Conservation (phyloP, 768 basidiomycete species). For the Favolaschia claudopus region DNA sequence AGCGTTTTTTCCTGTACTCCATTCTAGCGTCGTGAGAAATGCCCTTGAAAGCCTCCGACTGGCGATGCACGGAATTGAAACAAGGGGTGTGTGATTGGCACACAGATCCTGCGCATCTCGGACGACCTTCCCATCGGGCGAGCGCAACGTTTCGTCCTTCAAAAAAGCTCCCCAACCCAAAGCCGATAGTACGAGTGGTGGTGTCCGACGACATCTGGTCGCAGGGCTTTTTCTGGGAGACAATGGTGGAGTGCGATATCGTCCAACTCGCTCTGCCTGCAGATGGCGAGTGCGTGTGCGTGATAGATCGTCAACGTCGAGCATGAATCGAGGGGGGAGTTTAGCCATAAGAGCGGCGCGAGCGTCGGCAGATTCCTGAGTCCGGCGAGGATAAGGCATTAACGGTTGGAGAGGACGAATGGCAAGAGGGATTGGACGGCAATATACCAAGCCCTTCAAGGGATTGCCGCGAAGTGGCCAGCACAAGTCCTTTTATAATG, state of each 20-base stretch:
- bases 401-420: too few species aligned
- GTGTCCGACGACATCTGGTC: slow-evolving; percentile 2
- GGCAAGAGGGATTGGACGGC: too few species aligned
- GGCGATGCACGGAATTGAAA: not conserved
- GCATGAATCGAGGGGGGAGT: not conserved
- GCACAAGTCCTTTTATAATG: too few species aligned
- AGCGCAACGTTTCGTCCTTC: slow-evolving; percentile 15
- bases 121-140: not conserved
- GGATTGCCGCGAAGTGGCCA: too few species aligned
- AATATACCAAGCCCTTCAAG: too few species aligned
- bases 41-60: not conserved
- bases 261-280: slow-evolving; percentile 14
- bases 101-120: not conserved
- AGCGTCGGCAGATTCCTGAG: slow-evolving; percentile 14
- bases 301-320: not conserved
- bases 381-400: slow-evolving; percentile 9
- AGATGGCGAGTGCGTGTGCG: slow-evolving; percentile 2
- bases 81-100: not conserved
- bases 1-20: not conserved
- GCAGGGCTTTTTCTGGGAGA: not conserved
- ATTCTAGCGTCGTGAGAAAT: too few species aligned
- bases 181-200: not conserved
- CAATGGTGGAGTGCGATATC: not conserved
- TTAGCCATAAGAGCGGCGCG: slow-evolving; percentile 18
- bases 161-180: slow-evolving; percentile 18